These are phyloP conservation scores for Nicotiana tabacum DNA, from an alignment of 257 asterid species.

Conservation along the genomic window DNA sequence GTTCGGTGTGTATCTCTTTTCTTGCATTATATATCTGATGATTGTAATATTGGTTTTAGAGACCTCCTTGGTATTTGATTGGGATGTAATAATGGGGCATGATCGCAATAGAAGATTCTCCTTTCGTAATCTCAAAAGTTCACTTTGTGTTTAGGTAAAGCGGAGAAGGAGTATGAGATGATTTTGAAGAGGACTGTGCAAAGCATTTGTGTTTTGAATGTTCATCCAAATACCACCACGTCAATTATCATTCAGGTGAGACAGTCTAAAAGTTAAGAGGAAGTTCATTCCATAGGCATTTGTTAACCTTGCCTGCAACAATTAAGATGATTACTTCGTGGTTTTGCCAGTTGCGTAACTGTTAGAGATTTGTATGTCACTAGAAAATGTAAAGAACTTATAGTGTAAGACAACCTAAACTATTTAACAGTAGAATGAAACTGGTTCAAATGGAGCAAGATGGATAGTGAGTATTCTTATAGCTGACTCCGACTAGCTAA, in stretches of 20 bases:
- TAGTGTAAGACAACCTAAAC: not conserved
- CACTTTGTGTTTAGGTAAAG: slow-evolving; percentile 48
- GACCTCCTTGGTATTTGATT: not conserved
- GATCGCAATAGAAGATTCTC: not conserved
- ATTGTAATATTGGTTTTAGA: not conserved
- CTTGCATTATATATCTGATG: not conserved
- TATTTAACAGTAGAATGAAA: not conserved
- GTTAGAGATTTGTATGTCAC: not conserved
- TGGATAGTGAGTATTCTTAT: not conserved
- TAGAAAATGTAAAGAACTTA: not conserved
- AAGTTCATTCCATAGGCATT: not conserved
- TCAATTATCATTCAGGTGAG: slow-evolving; percentile 80
- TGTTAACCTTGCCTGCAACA: not conserved
- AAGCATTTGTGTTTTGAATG: slow-evolving; percentile 69
- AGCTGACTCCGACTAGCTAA: not conserved
- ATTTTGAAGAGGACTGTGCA: slow-evolving; percentile 80
- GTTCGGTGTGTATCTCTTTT: not conserved
- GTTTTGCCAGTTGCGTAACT: not conserved
- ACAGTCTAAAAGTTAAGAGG: not conserved
- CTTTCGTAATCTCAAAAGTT: not conserved
- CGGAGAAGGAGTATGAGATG: slow-evolving; percentile 89
- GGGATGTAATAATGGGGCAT: not conserved
- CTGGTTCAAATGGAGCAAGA: not conserved
- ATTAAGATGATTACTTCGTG: not conserved
- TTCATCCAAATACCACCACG: slow-evolving; percentile 89